phyloP scores from a whole-genome alignment of 129 eudicot species.

The Chrysanthemum makinoi region DNA sequence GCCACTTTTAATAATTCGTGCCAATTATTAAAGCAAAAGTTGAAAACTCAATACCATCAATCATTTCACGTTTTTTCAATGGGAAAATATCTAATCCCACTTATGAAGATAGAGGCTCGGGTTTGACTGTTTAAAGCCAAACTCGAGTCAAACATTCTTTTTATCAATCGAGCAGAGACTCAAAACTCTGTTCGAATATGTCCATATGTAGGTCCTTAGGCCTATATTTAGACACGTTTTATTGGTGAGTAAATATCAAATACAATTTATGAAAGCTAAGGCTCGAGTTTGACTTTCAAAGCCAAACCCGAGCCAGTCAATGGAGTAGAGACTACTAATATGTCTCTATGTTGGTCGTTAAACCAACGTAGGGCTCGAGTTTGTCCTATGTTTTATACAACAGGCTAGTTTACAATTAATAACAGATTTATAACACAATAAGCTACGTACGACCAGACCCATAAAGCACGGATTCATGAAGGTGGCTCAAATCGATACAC shows the following conservation, averaged over 20 bases:
- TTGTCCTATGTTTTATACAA: slow-evolving; percentile 15
- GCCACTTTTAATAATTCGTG: no score
- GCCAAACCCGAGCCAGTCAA: neutral
- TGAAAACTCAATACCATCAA: slow-evolving; percentile 9
- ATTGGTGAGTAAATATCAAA: no score
- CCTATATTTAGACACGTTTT: no score
- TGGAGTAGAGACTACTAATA: no score
- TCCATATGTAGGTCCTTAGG: no score
- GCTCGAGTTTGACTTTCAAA: neutral
- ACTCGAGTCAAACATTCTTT: no score
- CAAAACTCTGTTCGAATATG: no score
- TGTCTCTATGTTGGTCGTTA: no score
- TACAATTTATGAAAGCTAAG: no score
- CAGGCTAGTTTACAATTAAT: neutral
- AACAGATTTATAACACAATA: neutral
- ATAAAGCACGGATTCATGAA: neutral
- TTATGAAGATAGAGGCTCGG: neutral
- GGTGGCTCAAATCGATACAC: slow-evolving; percentile 55
- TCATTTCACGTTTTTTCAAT: slow-evolving; percentile 9
- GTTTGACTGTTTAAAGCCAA: neutral
- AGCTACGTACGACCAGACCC: neutral
- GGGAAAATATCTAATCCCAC: slow-evolving; percentile 28
- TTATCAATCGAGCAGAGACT: no score
- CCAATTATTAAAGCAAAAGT: slow-evolving; percentile 27
- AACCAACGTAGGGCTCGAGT: neutral